phyloP scores from a whole-genome alignment of 2,329 filamentous ascomycete species.

The Pseudopyricularia cyperi region DNA sequence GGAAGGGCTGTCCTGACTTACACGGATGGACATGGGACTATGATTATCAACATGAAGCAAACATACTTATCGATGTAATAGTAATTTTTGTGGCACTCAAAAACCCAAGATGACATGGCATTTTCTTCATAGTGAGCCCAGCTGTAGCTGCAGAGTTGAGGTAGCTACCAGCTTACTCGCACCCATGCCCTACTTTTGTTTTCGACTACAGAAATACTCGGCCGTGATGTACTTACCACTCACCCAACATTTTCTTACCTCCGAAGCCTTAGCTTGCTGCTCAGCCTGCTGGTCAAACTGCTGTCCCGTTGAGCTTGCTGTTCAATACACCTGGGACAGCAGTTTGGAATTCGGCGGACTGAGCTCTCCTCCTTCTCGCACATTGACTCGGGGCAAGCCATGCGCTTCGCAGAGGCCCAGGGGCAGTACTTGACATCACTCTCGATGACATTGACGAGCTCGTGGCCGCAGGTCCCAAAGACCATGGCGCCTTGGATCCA shows the following conservation, averaged over 20 bases:
- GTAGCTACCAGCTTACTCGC: too few species aligned
- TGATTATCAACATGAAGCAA: too few species aligned
- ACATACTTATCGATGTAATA: too few species aligned
- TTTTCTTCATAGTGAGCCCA: too few species aligned
- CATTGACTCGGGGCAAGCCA: constrained; percentile 2
- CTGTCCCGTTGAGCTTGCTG: not conserved
- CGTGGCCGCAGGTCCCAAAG: constrained; percentile 1
- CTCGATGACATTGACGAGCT: not conserved
- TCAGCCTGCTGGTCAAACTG: constrained; percentile 1
- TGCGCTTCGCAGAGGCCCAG: constrained; percentile 3
- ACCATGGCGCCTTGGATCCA: not conserved
- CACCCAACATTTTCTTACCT: not conserved
- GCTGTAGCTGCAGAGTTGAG: too few species aligned
- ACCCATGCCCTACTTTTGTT: too few species aligned
- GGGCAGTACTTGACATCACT: not conserved
- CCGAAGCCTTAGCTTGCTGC: not conserved
- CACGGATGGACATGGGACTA: too few species aligned
- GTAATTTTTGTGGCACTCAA: too few species aligned
- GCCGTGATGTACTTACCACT: too few species aligned
- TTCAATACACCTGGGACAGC: not conserved
- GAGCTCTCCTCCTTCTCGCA: not conserved
- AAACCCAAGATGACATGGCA: too few species aligned
- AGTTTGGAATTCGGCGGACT: not conserved
- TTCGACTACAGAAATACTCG: too few species aligned
- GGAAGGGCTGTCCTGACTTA: too few species aligned